Base-by-base conservation (phyloP, 257 asterid species). In the Marsdenia floribunda region DNA sequence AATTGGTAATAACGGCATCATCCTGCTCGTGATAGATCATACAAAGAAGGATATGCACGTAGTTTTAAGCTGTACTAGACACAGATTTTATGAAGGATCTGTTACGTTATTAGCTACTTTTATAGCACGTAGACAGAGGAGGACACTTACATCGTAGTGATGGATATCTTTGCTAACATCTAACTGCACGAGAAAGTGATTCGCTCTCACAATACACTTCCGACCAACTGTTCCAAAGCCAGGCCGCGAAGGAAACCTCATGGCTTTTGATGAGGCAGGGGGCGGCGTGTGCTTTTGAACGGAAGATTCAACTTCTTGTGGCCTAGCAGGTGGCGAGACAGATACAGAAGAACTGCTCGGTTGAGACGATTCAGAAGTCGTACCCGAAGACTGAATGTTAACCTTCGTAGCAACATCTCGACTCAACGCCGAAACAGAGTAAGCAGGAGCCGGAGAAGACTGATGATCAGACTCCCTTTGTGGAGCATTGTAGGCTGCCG, bases 141-240 rank as follows among this genome's bases (percentile, higher is more conserved):
- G 49, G 10, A 21, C 33, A 73, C 92, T 81, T 75, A 93, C 98
- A 46, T 93, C 97, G 6, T 93, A 90, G 37, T 93, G 98, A 15
- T 75, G 74, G 11, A 89, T 74, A 75, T 93, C 96, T n/a, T 83
- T 64, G 2, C 87, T 86, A 1, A 90, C 83, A 2, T 86, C 86
- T 0, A 38, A 11, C 1, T 81, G 13, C 13, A 90, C 96, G 5
- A 87, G 76, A 63, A 93, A 93, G 22, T 93, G 98, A 11, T 93
- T 93, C 0, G 98, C 98, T 63, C 35, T 88, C 0, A 93, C 87
- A 0, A 75, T 0, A 2, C 82, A 57, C 40, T 68, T 87, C n/a
- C 13, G 33, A 0, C 98, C 98, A 0, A 6, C 0, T 0, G 15
- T 67, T 0, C 98, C 98, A 1, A 1, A 81, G 0, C 86, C 92